These are phyloP conservation scores for Suillus tomentosus DNA, from an alignment of 768 basidiomycete species.

Conservation along the genomic window DNA sequence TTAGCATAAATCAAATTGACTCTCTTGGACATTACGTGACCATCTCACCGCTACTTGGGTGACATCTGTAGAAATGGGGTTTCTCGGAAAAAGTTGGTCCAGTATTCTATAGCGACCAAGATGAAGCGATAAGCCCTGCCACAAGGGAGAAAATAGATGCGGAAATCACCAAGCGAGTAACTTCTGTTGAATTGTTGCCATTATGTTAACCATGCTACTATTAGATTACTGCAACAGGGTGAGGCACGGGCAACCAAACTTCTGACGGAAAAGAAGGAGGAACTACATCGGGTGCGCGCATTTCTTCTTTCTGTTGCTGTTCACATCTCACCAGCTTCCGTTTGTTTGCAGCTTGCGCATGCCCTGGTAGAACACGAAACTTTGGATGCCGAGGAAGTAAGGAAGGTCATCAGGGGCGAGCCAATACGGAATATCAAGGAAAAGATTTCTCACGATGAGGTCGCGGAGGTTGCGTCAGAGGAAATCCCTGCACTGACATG, in stretches of 20 bases:
- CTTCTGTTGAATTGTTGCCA: background rate
- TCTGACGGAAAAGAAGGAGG: conserved; percentile 66
- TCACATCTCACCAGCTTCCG: background rate
- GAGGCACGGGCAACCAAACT: conserved; percentile 66
- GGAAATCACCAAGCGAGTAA: conserved; percentile 77
- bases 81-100: conserved; percentile 82
- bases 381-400: conserved; percentile 82
- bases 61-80: conserved; percentile 61
- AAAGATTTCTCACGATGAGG: conserved; percentile 56
- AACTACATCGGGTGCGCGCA: conserved; percentile 68
- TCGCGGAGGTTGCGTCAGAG: conserved; percentile 10
- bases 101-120: conserved; percentile 75
- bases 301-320: background rate
- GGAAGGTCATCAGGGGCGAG: conserved; percentile 83
- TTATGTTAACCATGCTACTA: background rate
- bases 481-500: conserved; percentile 17
- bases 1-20: conserved; percentile 35
- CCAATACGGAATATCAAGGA: conserved; percentile 71
- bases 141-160: conserved; percentile 85
- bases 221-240: conserved; percentile 66
- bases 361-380: conserved; percentile 97
- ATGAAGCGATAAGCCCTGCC: conserved; percentile 68
- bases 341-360: conserved; percentile 65
- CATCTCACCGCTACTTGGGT: conserved; percentile 5
- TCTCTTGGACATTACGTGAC: conserved; percentile 11